These are phyloP conservation scores for Aspergillus pseudoterreus DNA, from an alignment of 2,329 filamentous ascomycete genomes.

Conservation along the genomic window DNA sequence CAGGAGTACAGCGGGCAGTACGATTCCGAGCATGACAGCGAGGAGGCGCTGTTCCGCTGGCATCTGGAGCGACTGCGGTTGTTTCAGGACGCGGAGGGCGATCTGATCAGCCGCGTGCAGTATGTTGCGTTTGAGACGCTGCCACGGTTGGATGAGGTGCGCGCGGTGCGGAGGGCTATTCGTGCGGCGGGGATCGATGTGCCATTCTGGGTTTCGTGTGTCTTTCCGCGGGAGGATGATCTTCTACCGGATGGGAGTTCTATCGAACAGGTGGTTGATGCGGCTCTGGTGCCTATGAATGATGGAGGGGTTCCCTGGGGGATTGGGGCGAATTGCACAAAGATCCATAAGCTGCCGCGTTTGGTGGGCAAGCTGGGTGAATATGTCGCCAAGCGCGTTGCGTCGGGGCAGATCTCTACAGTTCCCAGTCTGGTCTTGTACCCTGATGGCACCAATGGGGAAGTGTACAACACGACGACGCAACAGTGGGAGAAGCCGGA, in stretches of 20 bases:
- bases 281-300: constrained; percentile 28
- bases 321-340: constrained; percentile 65
- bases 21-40: constrained; percentile 46
- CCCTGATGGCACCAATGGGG: constrained; percentile 65
- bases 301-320: constrained; percentile 50
- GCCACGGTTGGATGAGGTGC: constrained; percentile 59
- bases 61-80: constrained; percentile 53
- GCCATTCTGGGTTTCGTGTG: constrained; percentile 60
- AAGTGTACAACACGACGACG: constrained; percentile 63
- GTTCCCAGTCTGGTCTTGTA: constrained; percentile 59
- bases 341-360: constrained; percentile 29
- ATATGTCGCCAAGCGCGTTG: neutral
- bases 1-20: constrained; percentile 65
- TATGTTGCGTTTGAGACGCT: constrained; percentile 65
- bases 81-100: constrained; percentile 41
- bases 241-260: constrained; percentile 55
- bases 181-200: constrained; percentile 19
- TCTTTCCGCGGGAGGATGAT: constrained; percentile 56
- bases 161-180: constrained; percentile 45
- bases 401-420: constrained; percentile 3
- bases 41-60: constrained; percentile 51
- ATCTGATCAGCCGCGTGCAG: constrained; percentile 36
- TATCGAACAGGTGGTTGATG: constrained; percentile 41
- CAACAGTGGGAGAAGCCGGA: constrained; percentile 53
- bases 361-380: constrained; percentile 1